Conservation (phyloP, 148 eudicot species). For the Gaultheria prostrata region DNA sequence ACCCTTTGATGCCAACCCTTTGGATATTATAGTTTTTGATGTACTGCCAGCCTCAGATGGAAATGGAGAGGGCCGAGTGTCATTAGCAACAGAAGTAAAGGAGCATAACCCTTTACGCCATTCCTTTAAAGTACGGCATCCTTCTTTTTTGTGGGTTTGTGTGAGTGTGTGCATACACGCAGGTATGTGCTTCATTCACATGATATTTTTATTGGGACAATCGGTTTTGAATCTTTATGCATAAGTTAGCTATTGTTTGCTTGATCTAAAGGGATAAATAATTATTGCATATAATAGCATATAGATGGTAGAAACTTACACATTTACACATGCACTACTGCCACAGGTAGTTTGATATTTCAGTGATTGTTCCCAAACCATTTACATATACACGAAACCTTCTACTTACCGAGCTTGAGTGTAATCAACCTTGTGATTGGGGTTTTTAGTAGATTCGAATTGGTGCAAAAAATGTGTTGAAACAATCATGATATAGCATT, state of each 20-base stretch:
- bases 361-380: background rate
- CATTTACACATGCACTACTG: background rate
- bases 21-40: slow-evolving; percentile 92
- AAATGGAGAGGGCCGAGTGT: slow-evolving; percentile 72
- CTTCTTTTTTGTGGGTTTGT: background rate
- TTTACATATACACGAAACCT: background rate
- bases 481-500: background rate
- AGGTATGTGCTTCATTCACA: background rate
- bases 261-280: background rate
- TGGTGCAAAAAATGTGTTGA: background rate
- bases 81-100: slow-evolving; percentile 84
- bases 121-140: slow-evolving; percentile 69
- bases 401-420: background rate
- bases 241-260: background rate
- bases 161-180: background rate
- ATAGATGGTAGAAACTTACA: background rate
- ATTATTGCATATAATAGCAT: background rate
- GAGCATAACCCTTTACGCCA: slow-evolving; percentile 91
- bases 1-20: slow-evolving; percentile 68
- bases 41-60: slow-evolving; percentile 84
- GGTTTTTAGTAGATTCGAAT: background rate
- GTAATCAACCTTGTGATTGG: background rate
- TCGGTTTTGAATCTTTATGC: background rate
- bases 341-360: background rate
- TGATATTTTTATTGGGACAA: background rate